These are phyloP conservation scores for Lipomyces chichibuensis DNA, from an alignment of 805 yeast genomes.

Conservation along the genomic window DNA sequence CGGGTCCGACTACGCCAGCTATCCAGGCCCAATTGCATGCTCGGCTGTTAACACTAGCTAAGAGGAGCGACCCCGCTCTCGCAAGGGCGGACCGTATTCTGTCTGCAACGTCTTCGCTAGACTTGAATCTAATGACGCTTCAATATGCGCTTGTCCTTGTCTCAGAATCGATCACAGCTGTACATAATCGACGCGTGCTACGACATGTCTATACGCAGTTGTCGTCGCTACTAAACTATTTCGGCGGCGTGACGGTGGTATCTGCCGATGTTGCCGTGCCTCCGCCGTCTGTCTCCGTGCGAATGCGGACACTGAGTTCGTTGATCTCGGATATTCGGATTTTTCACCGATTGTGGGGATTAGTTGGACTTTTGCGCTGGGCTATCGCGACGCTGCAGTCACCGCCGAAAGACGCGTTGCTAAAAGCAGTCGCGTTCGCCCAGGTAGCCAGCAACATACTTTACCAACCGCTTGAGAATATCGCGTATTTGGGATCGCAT, in stretches of 20 bases:
- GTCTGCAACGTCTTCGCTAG: constrained; percentile 24
- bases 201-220: constrained; percentile 3
- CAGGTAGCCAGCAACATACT: constrained; percentile 46
- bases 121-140: constrained; percentile 32
- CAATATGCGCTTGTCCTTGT: constrained; percentile 26
- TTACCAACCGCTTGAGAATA: constrained; percentile 49
- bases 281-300: constrained; percentile 15
- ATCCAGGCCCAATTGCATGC: constrained; percentile 16
- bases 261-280: constrained; percentile 3
- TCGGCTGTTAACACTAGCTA: constrained; percentile 11
- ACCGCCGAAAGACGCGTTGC: constrained; percentile 41
- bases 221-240: constrained; percentile 4
- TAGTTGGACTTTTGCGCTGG: constrained; percentile 46
- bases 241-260: constrained; percentile 10
- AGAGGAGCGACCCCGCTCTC: constrained; percentile 18
- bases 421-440: constrained; percentile 41
- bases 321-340: constrained; percentile 46
- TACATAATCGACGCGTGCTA: constrained; percentile 12
- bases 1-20: constrained; percentile 7
- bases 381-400: constrained; percentile 42
- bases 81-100: constrained; percentile 21
- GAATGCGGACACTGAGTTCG: constrained; percentile 20
- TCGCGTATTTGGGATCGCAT: constrained; percentile 48
- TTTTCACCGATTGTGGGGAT: constrained; percentile 46
- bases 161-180: constrained; percentile 15